These are phyloP conservation scores for Penicillium vulpinum DNA, from an alignment of 2,329 filamentous ascomycete genomes.

Conservation along the genomic window DNA sequence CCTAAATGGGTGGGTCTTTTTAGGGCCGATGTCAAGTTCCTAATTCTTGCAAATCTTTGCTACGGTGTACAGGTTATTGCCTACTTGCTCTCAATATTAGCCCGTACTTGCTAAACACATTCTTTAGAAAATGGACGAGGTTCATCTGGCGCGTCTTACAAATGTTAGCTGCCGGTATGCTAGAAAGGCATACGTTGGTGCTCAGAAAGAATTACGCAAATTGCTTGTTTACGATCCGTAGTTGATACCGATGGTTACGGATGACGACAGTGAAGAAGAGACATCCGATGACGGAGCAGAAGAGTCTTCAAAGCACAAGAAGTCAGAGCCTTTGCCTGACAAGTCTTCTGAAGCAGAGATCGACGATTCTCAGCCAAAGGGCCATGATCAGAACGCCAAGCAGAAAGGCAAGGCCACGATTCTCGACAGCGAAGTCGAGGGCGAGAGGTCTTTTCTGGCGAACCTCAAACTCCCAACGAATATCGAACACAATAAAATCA, in stretches of 20 bases:
- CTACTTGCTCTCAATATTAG: not conserved
- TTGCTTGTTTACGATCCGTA: not conserved
- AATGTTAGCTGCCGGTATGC: fast-evolving
- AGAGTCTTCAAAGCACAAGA: not conserved
- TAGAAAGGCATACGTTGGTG: fast-evolving
- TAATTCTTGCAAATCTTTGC: not conserved
- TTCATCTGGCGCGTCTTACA: not conserved
- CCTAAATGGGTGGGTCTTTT: not conserved
- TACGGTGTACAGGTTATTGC: not conserved
- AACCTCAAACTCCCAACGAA: not conserved
- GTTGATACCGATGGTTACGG: fast-evolving
- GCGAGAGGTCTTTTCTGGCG: not conserved
- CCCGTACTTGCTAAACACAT: not conserved
- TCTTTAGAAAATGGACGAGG: not conserved
- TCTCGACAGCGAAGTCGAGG: not conserved
- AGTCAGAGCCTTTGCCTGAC: not conserved
- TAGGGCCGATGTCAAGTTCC: not conserved
- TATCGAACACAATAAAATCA: not conserved
- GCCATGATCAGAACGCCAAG: not conserved
- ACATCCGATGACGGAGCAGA: too few species aligned
- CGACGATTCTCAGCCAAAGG: not conserved
- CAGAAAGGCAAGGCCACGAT: too few species aligned
- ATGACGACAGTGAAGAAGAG: too few species aligned
- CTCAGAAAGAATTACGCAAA: too few species aligned
- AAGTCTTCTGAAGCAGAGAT: not conserved